Percentiles rank a stretch among this genome's conserved stretches.
phyloP scores from a whole-genome alignment of 306 rosid species.

The Prunus padus region DNA sequence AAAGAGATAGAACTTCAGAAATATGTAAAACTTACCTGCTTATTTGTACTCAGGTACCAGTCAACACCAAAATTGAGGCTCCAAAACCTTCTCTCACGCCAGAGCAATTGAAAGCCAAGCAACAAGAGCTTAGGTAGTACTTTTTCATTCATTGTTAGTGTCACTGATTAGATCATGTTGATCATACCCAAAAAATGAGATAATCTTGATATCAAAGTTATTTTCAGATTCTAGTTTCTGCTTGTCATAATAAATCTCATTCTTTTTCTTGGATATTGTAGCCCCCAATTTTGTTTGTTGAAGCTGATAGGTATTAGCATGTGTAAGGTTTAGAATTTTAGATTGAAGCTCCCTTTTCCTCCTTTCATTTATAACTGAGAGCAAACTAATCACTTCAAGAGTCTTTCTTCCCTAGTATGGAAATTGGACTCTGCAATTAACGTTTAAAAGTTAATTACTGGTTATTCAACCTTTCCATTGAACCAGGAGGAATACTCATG shows the following conservation, averaged over 20 bases:
- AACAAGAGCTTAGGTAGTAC: slow-evolving; percentile 85
- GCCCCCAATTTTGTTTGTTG: not conserved
- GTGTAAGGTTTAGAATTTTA: not conserved
- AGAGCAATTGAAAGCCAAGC: slow-evolving; percentile 76
- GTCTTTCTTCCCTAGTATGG: not conserved
- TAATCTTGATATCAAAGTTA: not conserved
- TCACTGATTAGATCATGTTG: not conserved
- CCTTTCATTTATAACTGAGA: not conserved
- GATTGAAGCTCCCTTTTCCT: not conserved
- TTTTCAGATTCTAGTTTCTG: slow-evolving; percentile 5
- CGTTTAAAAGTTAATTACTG: not conserved
- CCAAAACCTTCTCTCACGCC: slow-evolving; percentile 87
- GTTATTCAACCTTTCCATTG: not conserved
- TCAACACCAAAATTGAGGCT: slow-evolving; percentile 63
- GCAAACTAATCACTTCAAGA: slow-evolving; percentile 3
- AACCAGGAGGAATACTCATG: not conserved
- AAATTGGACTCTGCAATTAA: not conserved
- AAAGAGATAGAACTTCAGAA: not conserved
- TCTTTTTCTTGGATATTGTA: not conserved
- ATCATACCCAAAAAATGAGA: not conserved
- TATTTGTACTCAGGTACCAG: slow-evolving; percentile 58
- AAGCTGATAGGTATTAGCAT: not conserved
- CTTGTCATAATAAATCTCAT: not conserved
- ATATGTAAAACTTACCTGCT: slow-evolving; percentile 12
- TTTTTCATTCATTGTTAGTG: not conserved